These are phyloP conservation scores for Sarocladium kiliense DNA, from an alignment of 2,329 filamentous ascomycete species.

Conservation along the genomic window DNA sequence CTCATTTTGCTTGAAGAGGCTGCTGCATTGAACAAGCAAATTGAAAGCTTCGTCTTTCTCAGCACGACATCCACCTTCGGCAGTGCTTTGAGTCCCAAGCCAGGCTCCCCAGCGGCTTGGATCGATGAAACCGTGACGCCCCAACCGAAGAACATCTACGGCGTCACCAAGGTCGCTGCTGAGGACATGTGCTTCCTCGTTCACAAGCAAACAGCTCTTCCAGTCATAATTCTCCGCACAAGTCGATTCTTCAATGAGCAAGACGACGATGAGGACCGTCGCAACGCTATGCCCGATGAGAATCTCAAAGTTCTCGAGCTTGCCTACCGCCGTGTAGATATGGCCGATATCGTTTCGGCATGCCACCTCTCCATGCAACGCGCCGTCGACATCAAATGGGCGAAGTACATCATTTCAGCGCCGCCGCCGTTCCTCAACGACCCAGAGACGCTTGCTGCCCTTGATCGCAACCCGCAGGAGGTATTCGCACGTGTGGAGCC, in stretches of 20 bases:
- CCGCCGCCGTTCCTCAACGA: slow-evolving; percentile 33
- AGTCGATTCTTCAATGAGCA: slow-evolving; percentile 44
- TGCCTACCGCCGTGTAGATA: slow-evolving; percentile 37
- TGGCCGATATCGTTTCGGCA: slow-evolving; percentile 37
- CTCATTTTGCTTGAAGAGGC: slow-evolving; percentile 36
- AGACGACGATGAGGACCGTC: slow-evolving; percentile 38
- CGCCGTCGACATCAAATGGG: slow-evolving; percentile 28
- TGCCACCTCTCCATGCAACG: slow-evolving; percentile 32
- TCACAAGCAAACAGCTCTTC: slow-evolving; percentile 31
- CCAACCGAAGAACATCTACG: slow-evolving; percentile 43
- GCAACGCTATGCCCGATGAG: slow-evolving; percentile 29
- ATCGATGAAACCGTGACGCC: slow-evolving; percentile 36
- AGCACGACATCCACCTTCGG: slow-evolving; percentile 43
- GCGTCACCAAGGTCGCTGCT: slow-evolving; percentile 41
- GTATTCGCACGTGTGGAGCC: slow-evolving; percentile 24
- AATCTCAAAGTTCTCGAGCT: slow-evolving; percentile 45
- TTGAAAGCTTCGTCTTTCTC: slow-evolving; percentile 38
- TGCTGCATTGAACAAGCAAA: slow-evolving; percentile 14
- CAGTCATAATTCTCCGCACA: slow-evolving; percentile 38
- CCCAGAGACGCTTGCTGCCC: slow-evolving; percentile 21
- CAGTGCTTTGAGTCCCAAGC: slow-evolving; percentile 29
- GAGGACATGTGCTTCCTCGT: slow-evolving; percentile 41
- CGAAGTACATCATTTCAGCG: slow-evolving; percentile 37
- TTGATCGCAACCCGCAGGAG: slow-evolving; percentile 27
- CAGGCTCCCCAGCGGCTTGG: slow-evolving; percentile 34